Evolutionary conservation across 345 rosid genomes (phyloP), one percentile per base, ranked within the genome.

Genomic region (Linum usitatissimum): DNA sequence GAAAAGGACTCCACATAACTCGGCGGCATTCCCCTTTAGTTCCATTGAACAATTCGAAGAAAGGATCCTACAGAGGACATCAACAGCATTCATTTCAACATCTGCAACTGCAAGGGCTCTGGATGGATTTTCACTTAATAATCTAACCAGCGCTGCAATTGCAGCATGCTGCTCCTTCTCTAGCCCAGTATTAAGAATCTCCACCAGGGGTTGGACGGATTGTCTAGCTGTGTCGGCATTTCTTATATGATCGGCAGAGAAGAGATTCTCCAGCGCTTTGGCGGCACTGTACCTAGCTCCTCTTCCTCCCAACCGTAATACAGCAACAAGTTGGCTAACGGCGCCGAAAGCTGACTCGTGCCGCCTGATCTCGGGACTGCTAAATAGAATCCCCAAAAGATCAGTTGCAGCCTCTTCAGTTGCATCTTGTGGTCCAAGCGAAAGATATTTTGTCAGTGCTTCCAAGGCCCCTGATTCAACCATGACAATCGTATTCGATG

Each of bases 161-260:
- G 96, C 96, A 70, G 99, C 99, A 75, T 94, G 96, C 67, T 94
- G 99, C 76, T 94, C 99, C 73, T 72, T 88, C 85, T 94, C 99
- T 64, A 82, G 64, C 68, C 99, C 99, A 65, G 91, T 84, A 65
- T 83, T 94, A 66, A 94, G 97, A 68, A 94, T 85, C 83, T 94
- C 99, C 62, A 94, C 97, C 78, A 94, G 75, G 31, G 99, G 99
- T 71, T 94, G 99, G 72, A 90, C 86, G 71, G 99, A 96, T 83
- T 90, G 97, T 48, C 97, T 62, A n/a, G 96, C 77, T 68, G 87
- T 70, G 62, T 88, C 99, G 12, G 99, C 99, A 76, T 90, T 94
- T 75, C 95, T 85, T 38, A 94, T 86, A 73, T 94, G 97, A 72
- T 94, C 99, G 40, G 97, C 96, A 56, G 93, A 82, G 76, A 94